Percentiles rank a stretch among this genome's conserved stretches.
These are phyloP conservation scores for Scheffersomyces coipomensis DNA, from an alignment of 805 yeast genomes.

Conservation along the genomic window DNA sequence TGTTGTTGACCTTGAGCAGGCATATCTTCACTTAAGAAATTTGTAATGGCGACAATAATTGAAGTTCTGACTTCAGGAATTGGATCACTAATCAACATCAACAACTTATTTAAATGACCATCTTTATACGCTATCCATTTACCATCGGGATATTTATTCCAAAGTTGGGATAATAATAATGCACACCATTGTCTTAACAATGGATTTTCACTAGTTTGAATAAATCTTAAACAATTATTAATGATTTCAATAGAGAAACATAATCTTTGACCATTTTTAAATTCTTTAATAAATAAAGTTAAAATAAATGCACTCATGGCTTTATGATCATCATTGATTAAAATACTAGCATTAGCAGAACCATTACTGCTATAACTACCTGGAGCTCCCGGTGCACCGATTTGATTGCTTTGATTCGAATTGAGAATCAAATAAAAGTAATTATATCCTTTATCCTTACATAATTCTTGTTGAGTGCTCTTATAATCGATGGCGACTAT, in stretches of 20 bases:
- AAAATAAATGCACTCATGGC: conserved; percentile 95
- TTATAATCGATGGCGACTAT: conserved; percentile 93
- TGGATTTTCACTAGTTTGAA: conserved; percentile 77
- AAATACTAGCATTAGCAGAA: conserved; percentile 22
- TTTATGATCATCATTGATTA: conserved; percentile 76
- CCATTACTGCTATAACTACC: conserved; percentile 20
- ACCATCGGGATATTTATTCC: conserved; percentile 72
- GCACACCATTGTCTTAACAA: conserved; percentile 91
- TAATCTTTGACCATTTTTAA: conserved; percentile 73
- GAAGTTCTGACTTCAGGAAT: conserved; percentile 95
- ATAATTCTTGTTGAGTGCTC: conserved; percentile 86
- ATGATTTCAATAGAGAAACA: conserved; percentile 75
- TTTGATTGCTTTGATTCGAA: conserved; percentile 28
- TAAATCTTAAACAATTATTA: conserved; percentile 61
- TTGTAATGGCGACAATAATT: conserved; percentile 67
- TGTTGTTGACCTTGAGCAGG: conserved; percentile 14
- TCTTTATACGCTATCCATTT: conserved; percentile 68
- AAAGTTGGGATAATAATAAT: conserved; percentile 71
- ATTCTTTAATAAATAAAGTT: conserved; percentile 79
- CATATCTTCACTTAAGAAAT: conserved; percentile 56
- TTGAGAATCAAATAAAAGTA: conserved; percentile 82
- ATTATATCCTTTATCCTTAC: conserved; percentile 86
- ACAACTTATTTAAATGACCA: conserved; percentile 56
- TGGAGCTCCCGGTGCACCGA: conserved; percentile 30
- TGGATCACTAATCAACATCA: conserved; percentile 72